These are phyloP conservation scores for Aspergillus flavus DNA, from an alignment of 2,329 filamentous ascomycete genomes.

Conservation along the genomic window DNA sequence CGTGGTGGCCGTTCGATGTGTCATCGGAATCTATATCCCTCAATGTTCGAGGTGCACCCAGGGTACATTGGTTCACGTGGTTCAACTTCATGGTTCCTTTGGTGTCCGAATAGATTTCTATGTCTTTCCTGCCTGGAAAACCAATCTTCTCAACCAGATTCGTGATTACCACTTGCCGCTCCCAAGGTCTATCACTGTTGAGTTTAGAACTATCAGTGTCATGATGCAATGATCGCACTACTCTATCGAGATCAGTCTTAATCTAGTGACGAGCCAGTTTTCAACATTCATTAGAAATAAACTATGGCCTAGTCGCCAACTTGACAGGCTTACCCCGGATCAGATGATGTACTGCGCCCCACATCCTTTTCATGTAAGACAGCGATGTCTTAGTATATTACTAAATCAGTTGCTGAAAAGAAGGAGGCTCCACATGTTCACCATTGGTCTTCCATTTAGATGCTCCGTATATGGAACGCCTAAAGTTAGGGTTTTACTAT, in stretches of 20 bases:
- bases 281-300: background rate
- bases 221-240: background rate
- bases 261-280: background rate
- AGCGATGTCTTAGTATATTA: background rate
- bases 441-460: background rate
- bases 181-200: background rate
- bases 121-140: background rate
- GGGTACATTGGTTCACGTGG: background rate
- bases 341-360: slow-evolving; percentile 5
- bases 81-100: background rate
- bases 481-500: background rate
- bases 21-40: background rate
- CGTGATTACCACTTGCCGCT: background rate
- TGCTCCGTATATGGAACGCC: background rate
- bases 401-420: background rate
- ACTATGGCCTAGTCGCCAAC: background rate
- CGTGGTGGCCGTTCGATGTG: background rate
- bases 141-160: background rate
- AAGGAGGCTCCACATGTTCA: background rate
- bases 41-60: background rate
- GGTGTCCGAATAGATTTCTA: background rate
- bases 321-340: background rate
- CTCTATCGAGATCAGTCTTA: background rate
- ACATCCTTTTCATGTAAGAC: background rate
- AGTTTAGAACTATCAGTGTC: background rate